Conservation (phyloP, 2,329 filamentous ascomycete species). For the Phyllosticta ampelicida region DNA sequence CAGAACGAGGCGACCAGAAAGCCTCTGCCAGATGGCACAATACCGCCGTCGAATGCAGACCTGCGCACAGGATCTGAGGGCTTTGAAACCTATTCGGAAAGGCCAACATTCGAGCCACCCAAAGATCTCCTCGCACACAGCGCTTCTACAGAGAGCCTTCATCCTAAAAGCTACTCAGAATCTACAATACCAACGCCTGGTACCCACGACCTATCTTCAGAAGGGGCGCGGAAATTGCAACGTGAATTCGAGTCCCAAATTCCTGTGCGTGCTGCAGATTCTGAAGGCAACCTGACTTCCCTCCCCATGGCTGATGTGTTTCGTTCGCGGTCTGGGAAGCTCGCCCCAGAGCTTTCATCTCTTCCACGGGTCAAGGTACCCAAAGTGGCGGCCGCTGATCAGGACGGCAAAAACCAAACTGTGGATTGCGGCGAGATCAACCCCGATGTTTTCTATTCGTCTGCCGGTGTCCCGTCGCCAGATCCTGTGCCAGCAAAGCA, state of each 20-base stretch:
- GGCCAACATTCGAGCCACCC: constrained; percentile 23
- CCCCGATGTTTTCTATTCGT: constrained; percentile 44
- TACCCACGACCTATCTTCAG: constrained; percentile 25
- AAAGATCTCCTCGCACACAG: constrained; percentile 25
- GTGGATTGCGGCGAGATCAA: constrained; percentile 36
- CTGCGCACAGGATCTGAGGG: constrained; percentile 19
- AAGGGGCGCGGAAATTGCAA: constrained; percentile 37
- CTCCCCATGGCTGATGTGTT: constrained; percentile 46
- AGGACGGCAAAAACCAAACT: constrained; percentile 33
- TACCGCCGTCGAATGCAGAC: constrained; percentile 29
- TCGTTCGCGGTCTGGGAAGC: constrained; percentile 39
- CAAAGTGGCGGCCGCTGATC: constrained; percentile 36
- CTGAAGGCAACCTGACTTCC: constrained; percentile 20
- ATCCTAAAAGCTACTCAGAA: constrained; percentile 27
- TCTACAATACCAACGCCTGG: constrained; percentile 32
- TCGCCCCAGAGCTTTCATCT: constrained; percentile 39
- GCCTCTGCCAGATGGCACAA: constrained; percentile 41
- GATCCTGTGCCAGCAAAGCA: constrained; percentile 22
- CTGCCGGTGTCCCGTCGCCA: constrained; percentile 15
- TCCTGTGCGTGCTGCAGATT: constrained; percentile 39
- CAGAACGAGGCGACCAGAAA: constrained; percentile 36
- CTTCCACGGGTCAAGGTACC: constrained; percentile 47
- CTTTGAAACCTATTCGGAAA: constrained; percentile 24
- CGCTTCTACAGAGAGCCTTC: constrained; percentile 18
- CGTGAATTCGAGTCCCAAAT: constrained; percentile 42